phyloP scores from a whole-genome alignment of 1,139 yeast genomes.

The Kluyveromyces sp. region DNA sequence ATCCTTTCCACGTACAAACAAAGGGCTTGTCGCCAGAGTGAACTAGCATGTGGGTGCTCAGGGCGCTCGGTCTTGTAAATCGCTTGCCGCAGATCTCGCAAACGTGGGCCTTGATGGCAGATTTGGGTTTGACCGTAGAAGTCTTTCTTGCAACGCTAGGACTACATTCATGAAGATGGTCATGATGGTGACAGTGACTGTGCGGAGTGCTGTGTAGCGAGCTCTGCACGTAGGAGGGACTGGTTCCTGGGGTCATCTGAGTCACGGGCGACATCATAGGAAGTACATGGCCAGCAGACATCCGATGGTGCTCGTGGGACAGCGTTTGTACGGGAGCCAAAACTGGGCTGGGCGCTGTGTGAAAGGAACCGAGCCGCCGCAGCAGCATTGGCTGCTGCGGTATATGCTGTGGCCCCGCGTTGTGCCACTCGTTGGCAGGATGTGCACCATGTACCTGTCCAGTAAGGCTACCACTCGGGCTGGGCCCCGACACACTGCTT shows the following conservation, averaged over 20 bases:
- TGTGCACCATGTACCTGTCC: too few relatives aligned
- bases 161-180: background rate
- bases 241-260: too few relatives aligned
- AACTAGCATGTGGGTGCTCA: conserved; percentile 71
- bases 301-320: background rate
- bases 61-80: conserved; percentile 73
- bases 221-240: too few relatives aligned
- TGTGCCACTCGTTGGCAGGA: too few relatives aligned
- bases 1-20: conserved; percentile 55
- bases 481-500: too few relatives aligned
- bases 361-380: too few relatives aligned
- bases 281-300: background rate
- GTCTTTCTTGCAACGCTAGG: background rate
- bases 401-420: too few relatives aligned
- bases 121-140: background rate
- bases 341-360: too few relatives aligned
- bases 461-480: too few relatives aligned
- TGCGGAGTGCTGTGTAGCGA: too few relatives aligned
- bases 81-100: conserved; percentile 67
- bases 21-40: conserved; percentile 85
- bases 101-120: conserved; percentile 1
- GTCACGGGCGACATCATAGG: background rate
- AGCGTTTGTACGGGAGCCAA: too few relatives aligned
- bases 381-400: too few relatives aligned
- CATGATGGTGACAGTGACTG: background rate